phyloP scores from a whole-genome alignment of 2,329 filamentous ascomycete species.

The Aspergillus proliferans region DNA sequence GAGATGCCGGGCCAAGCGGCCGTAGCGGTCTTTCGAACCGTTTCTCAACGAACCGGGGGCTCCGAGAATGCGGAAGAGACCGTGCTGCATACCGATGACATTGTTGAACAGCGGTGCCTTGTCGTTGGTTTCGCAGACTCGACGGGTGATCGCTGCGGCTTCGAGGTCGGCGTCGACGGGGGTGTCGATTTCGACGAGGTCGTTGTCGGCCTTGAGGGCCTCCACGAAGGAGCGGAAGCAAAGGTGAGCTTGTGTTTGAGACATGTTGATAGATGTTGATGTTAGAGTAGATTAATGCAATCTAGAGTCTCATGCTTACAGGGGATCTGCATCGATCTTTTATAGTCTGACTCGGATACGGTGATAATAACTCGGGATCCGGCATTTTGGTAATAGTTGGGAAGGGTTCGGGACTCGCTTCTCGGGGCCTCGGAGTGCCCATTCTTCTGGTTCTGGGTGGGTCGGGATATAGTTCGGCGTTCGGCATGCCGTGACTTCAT shows the following conservation, averaged over 20 bases:
- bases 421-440: neutral
- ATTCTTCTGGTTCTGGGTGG: no score
- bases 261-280: neutral
- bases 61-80: slow-evolving; percentile 46
- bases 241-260: slow-evolving; percentile 18
- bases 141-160: slow-evolving; percentile 43
- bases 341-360: no score
- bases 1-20: slow-evolving; percentile 39
- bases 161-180: slow-evolving; percentile 42
- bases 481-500: no score
- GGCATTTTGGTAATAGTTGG: neutral
- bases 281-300: neutral
- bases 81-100: slow-evolving; percentile 41
- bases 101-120: slow-evolving; percentile 51
- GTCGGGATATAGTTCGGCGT: no score
- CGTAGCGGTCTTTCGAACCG: slow-evolving; percentile 28
- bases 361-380: no score
- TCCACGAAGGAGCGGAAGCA: slow-evolving; percentile 46
- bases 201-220: slow-evolving; percentile 36
- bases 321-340: no score
- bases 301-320: no score
- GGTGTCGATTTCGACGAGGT: slow-evolving; percentile 41
- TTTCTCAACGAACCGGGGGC: slow-evolving; percentile 36
- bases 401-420: neutral
- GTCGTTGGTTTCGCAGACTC: slow-evolving; percentile 40